Percentiles rank a stretch among this genome's conserved stretches.
Evolutionary conservation across 352 stramenopile species (phyloP).

Genomic region (Phytophthora rubi): DNA sequence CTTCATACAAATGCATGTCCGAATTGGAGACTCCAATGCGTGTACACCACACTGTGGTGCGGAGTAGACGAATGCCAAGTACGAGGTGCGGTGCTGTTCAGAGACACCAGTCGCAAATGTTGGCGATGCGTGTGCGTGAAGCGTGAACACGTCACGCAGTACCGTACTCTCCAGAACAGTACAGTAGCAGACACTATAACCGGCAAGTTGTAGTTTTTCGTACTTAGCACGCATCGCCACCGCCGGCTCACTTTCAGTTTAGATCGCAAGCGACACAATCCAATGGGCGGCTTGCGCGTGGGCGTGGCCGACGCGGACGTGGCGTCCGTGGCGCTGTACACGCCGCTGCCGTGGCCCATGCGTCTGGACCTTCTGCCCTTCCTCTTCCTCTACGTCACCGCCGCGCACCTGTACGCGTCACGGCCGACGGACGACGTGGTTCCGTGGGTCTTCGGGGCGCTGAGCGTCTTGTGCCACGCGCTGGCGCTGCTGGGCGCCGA

Average conservation of each 20-base stretch:
- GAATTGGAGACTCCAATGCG: no score
- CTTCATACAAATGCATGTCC: background rate
- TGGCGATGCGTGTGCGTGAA: no score
- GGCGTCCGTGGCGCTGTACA: constrained; percentile 59
- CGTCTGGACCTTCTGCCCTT: constrained; percentile 77
- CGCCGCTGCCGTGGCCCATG: constrained; percentile 61
- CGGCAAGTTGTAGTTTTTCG: constrained; percentile 26
- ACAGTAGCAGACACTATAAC: background rate
- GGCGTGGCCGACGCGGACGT: constrained; percentile 65
- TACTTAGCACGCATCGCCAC: constrained; percentile 30
- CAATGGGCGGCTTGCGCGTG: constrained; percentile 27
- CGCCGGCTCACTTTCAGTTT: constrained; percentile 9
- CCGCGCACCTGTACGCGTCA: constrained; percentile 63
- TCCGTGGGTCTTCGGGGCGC: constrained; percentile 49
- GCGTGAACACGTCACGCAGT: no score
- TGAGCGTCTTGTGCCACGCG: constrained; percentile 55
- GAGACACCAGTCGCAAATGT: no score
- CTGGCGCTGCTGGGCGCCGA: constrained; percentile 56
- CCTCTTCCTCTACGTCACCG: constrained; percentile 68
- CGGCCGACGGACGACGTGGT: constrained; percentile 52
- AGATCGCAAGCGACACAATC: constrained; percentile 13
- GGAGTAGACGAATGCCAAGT: no score
- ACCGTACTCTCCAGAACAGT: no score
- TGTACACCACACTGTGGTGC: no score
- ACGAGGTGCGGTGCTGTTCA: no score